Base-by-base conservation (phyloP, 257 asterid species). In the Forsythia suspensa region DNA sequence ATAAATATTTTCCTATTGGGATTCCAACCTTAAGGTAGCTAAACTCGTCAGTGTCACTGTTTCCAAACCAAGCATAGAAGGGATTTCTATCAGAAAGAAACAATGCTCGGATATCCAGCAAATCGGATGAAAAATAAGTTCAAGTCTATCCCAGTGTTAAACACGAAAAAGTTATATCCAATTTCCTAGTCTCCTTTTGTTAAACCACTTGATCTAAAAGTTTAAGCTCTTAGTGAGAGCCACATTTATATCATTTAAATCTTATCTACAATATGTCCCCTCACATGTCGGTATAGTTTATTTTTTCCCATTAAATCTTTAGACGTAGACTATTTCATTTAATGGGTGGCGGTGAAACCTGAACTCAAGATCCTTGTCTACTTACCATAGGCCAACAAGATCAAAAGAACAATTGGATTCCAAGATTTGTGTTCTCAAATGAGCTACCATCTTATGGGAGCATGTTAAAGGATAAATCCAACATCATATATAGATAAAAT, bases 31-130 rank as follows among this genome's bases (percentile, higher is more conserved):
- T 95, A 37, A 95, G 92, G 83, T 95, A 95, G 92, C 99, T 93
- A 65, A 95, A 71, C 85, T 95, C 97, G 75, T 95, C 99, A 3
- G 98, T 95, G 83, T 95, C 96, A 82, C 98, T 85, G 87, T 95
- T 95, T 75, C 99, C 99, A 79, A 95, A 95, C 71, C 99, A 98
- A 82, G 99, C 99, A 86, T 95, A 95, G 81, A 95, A 95, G 29
- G 99, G 99, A 85, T 87, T 93, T 48, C 87, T 88, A 82, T 86
- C 94, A 18, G 85, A 84, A 79, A 98, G 98, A 86, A 95, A 93
- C 86, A 95, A 81, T 34, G 97, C 97, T 88, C 87, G 93, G 83
- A 95, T 92, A 73, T 84, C 97, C 92, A 87, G 92, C n/a, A 51
- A 80, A 77, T 59, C 20, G 40, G 40, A 71, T 2, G 12, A 74